Evolutionary conservation across 2,329 filamentous ascomycete genomes (phyloP).

Genomic region (Neurospora crassa): DNA sequence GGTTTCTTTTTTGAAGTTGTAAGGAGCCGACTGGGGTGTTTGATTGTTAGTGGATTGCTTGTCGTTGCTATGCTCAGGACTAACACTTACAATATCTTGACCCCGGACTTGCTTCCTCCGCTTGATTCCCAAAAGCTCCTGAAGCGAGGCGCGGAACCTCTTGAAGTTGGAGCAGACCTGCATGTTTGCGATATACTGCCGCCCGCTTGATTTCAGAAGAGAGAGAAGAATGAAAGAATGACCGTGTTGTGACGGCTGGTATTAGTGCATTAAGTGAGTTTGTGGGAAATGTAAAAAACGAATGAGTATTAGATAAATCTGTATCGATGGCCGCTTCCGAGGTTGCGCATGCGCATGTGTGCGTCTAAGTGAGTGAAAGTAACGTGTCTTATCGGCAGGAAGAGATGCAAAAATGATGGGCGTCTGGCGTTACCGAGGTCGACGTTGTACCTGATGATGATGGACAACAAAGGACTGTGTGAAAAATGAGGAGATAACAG

Average conservation of each 20-base stretch:
- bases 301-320: background rate
- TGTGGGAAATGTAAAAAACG: background rate
- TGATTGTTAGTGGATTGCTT: slow-evolving; percentile 15
- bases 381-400: background rate
- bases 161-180: slow-evolving; percentile 33
- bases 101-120: slow-evolving; percentile 33
- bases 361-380: background rate
- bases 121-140: slow-evolving; percentile 30
- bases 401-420: background rate
- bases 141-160: slow-evolving; percentile 34
- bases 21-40: slow-evolving; percentile 42
- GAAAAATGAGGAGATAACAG: background rate
- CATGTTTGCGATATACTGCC: slow-evolving; percentile 10
- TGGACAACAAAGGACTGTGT: background rate
- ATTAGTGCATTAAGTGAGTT: background rate
- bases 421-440: background rate
- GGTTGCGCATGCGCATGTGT: background rate
- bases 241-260: background rate
- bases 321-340: background rate
- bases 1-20: slow-evolving; percentile 47
- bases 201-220: background rate
- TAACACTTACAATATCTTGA: slow-evolving; percentile 36
- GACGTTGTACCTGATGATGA: background rate
- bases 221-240: background rate
- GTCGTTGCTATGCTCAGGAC: too few species aligned